Base-by-base conservation (phyloP, 768 basidiomycete species). In the Clitopilus passeckerianus region DNA sequence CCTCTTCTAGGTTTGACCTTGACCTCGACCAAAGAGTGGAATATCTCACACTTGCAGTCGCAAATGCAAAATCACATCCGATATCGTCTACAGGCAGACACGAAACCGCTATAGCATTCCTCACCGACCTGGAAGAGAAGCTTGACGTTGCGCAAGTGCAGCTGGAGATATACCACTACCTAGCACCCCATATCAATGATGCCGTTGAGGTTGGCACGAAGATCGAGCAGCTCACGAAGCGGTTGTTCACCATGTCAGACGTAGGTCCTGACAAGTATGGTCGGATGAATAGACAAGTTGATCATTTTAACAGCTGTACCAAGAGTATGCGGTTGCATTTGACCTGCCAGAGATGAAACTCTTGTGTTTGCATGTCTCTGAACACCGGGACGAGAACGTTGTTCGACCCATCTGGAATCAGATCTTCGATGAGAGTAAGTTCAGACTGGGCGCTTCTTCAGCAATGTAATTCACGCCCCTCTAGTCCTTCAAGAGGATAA, bases 121-220 rank as follows among this genome's bases (percentile, higher is more conserved):
- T 96, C n/a, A 93, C 90, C 0, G 90, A 92, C 64, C 78, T 97
- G 18, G 95, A 98, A 76, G 97, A 99, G 72, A 94, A 95, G 69
- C 82, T 98, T 12, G 97, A 99, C 46, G 97, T 99, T 23, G 92
- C 95, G 6, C 91, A 96, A 73, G 93, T 98, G 8, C 97, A 99
- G 68, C 76, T 95, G n/a, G 96, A 98, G 71, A 82, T 97, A 53
- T 91, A 86, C 66, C 83, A 90, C 63, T 75, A 78, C 10, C 78
- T 93, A 15, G 69, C 77, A 6, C 84, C 87, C 16, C 87, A 86
- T 61, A 73, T 83, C 27, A 75, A 80, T 60, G 84, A 89, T 60
- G 81, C 82, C 12, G 82, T 79, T 1, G 86, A 84, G 63, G 82
- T 85, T 57, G 84, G 87, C 41, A 80, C 83, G 59, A 81, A 84